Evolutionary conservation across 1,284 basidiomycete genomes (phyloP), one percentile per base, ranked within the genome.

Genomic region (Pisolithus thermaeus): DNA sequence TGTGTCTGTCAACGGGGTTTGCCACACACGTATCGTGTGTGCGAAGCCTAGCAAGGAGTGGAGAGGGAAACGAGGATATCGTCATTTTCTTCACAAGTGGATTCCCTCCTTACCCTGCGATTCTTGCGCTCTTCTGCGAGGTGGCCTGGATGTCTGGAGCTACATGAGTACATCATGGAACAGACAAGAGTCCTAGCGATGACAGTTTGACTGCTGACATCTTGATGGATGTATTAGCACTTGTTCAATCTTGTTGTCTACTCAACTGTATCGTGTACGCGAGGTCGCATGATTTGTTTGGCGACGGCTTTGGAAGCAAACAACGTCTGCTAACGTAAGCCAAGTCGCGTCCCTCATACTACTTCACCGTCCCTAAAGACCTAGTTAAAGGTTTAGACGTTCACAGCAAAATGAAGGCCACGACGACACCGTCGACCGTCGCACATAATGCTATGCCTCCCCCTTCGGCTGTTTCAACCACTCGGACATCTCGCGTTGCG

Each of bases 401-500:
- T 32, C 12, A 32, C 32, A 2, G 12, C 32, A 14, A 60, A 25
- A 73, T 73, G 72, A 74, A 71, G 50, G 62, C 69, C 16, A 63
- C 71, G 43, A 66, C 70, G 46, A 61, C 66, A 12, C 42, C 68
- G 23, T 63, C 71, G 18, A 46, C 73, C 5, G 78, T 82, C 5
- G 80, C 86, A 2, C 84, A 87, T 66, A 88, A 84, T 56, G 83
- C 87, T 4, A 73, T 85, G 3, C 79, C 84, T 0, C 84, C 86
- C 0, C 84, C 84, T 0, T 74, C 83, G 7, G 72, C 77, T 3
- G 67, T 79, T 0, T 77, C 83, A 16, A 76, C 80, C 1, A 74
- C 77, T n/a, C 78, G 87, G n/a, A 81, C 87, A 0, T 87, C 87
- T n/a, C 80, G 92, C 39, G 91, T 96, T 49, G 91, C 92, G 1